Evolutionary conservation across 306 rosid species (phyloP), one percentile per base, ranked within the genome.

Genomic region (Herpetospermum pedunculosum): DNA sequence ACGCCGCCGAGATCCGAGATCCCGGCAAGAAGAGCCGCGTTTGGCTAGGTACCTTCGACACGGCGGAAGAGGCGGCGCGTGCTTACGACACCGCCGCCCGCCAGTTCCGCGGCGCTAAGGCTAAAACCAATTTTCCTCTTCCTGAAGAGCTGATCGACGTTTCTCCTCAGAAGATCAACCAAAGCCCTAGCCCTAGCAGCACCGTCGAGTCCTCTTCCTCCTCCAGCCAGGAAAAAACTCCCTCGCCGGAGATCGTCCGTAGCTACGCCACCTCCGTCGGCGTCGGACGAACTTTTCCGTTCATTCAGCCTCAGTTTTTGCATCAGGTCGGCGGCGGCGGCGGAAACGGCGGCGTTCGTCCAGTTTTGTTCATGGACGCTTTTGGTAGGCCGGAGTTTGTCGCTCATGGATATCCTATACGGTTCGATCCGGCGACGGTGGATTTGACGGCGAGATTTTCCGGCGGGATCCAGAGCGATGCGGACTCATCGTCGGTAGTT

Each of bases 401-500:
- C n/a, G 40, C 78, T 9, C 87, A 84, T 30, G 70, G 76, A 1
- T 86, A 60, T 50, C 82, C 88, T 0, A n/a, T 79, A 9, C 79
- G 79, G 34, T 81, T 83, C 53, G 86, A 85, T 9, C 73, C 80
- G 41, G 75, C 15, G 0, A 76, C 85, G 59, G 76, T 82, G 5
- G 81, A 75, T 54, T 68, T 74, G 18, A 80, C 68, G 19, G n/a
- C 54, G 12, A 62, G 79, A 14, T 63, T 77, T 29, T 15, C 78
- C 0, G 77, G 81, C 55, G 74, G 75, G 40, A 40, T 59, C n/a
- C 87, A 80, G 74, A 86, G 84, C 40, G 84, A 88, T 46, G 79
- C 88, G 0, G 88, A 84, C 58, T 84, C 87, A 0, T 84, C 90
- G 11, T 84, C 86, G 8, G 83, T 78, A 38, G 79, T 81, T 2